phyloP scores from a whole-genome alignment of 345 rosid genomes.

The Corchorus capsularis region DNA sequence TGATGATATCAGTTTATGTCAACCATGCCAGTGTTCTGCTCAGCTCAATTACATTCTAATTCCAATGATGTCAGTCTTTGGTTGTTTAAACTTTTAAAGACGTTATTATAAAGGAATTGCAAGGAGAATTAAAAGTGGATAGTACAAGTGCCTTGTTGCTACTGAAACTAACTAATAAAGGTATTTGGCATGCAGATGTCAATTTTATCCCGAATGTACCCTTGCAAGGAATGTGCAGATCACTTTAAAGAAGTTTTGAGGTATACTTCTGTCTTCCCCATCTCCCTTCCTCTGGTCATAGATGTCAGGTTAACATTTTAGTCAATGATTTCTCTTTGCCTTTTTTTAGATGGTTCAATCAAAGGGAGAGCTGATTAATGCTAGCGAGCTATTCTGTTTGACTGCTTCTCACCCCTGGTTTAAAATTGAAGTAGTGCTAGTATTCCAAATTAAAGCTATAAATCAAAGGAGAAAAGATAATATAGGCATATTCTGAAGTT shows the following conservation, averaged over 20 bases:
- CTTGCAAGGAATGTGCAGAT: slow-evolving; percentile 95
- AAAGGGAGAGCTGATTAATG: not conserved
- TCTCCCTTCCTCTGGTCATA: not conserved
- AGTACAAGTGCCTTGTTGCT: not conserved
- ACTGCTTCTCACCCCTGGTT: not conserved
- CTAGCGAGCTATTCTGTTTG: not conserved
- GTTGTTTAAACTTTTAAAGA: not conserved
- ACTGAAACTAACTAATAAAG: slow-evolving; percentile 10
- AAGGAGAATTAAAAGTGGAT: not conserved
- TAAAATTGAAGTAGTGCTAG: not conserved
- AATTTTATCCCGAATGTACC: slow-evolving; percentile 86
- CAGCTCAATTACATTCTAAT: not conserved
- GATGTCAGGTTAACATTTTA: not conserved
- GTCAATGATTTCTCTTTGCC: slow-evolving; percentile 9
- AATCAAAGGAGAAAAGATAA: not conserved
- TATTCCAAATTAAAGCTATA: not conserved
- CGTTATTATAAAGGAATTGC: not conserved
- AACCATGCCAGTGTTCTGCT: not conserved
- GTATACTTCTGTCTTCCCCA: slow-evolving; percentile 33
- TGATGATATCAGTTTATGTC: not conserved
- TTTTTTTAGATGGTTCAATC: not conserved
- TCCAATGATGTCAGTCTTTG: no score
- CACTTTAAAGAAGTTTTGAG: slow-evolving; percentile 92
- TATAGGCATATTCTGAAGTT: not conserved
- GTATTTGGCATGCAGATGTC: slow-evolving; percentile 63